phyloP scores from a whole-genome alignment of 345 rosid species.

The Hibiscus syriacus region DNA sequence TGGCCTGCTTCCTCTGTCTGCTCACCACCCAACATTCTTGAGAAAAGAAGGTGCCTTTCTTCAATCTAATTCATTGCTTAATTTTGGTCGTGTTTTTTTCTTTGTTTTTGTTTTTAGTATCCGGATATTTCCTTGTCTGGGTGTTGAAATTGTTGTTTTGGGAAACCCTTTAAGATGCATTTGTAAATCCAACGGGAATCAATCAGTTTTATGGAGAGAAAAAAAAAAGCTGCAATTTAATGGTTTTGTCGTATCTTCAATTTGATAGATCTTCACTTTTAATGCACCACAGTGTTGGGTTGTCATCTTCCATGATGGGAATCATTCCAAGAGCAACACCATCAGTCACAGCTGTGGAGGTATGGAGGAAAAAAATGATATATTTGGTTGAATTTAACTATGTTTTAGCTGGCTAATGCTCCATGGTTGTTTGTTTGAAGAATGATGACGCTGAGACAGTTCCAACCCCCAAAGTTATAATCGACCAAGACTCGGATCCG shows the following conservation, averaged over 20 bases:
- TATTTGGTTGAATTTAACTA: not conserved
- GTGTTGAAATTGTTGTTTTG: not conserved
- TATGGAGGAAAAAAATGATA: conserved; percentile 17
- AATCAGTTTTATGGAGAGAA: no score
- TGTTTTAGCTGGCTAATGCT: not conserved
- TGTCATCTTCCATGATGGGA: conserved; percentile 34
- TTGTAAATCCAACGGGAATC: not conserved
- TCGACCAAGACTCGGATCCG: conserved; percentile 88
- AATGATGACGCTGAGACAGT: conserved; percentile 50
- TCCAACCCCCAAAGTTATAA: conserved; percentile 87
- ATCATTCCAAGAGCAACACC: no score
- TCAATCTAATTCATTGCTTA: not conserved
- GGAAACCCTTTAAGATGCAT: not conserved
- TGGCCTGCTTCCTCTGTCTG: not conserved
- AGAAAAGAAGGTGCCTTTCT: conserved; percentile 24
- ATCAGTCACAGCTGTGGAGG: conserved; percentile 71
- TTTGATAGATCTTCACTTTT: no score
- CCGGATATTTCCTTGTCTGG: not conserved
- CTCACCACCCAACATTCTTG: conserved; percentile 16
- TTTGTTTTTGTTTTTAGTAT: not conserved
- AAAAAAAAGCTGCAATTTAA: no score
- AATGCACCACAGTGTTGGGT: conserved; percentile 25
- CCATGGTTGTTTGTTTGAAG: conserved; percentile 9
- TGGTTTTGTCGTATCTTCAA: no score
- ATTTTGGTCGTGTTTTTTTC: not conserved